These are phyloP conservation scores for Teratosphaeria pseudoeucalypti DNA, from an alignment of 2,329 filamentous ascomycete species.

Conservation along the genomic window DNA sequence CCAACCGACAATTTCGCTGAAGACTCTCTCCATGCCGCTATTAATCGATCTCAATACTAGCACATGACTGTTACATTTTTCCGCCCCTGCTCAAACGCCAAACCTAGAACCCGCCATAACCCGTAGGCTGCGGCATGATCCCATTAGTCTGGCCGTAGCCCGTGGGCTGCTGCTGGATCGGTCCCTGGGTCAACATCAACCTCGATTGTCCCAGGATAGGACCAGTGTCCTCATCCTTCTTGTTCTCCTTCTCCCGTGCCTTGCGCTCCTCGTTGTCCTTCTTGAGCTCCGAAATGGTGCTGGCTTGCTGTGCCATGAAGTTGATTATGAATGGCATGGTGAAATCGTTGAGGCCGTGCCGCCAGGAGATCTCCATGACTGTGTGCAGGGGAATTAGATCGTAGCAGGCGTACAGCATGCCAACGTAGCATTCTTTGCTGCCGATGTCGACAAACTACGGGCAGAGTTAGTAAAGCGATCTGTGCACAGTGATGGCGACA, in stretches of 20 bases:
- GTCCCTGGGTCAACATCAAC: constrained; percentile 92
- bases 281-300: constrained; percentile 73
- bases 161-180: constrained; percentile 50
- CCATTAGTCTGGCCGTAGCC: constrained; percentile 76
- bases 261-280: constrained; percentile 96
- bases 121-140: constrained; percentile 75
- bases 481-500: neutral
- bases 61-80: neutral
- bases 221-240: constrained; percentile 74
- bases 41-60: neutral
- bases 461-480: neutral
- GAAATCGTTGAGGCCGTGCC: constrained; percentile 86
- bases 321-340: constrained; percentile 99
- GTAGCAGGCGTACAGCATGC: constrained; percentile 98
- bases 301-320: constrained; percentile 81
- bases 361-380: constrained; percentile 94
- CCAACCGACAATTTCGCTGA: neutral
- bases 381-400: constrained; percentile 89
- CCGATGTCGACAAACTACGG: constrained; percentile 93
- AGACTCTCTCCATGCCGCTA: neutral
- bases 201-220: constrained; percentile 83
- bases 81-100: neutral
- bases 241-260: constrained; percentile 57
- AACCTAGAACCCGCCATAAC: constrained; percentile 20
- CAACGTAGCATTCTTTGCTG: constrained; percentile 98